These are phyloP conservation scores for Cunninghamia lanceolata DNA, from an alignment of 75 land plant species.

Conservation along the genomic window DNA sequence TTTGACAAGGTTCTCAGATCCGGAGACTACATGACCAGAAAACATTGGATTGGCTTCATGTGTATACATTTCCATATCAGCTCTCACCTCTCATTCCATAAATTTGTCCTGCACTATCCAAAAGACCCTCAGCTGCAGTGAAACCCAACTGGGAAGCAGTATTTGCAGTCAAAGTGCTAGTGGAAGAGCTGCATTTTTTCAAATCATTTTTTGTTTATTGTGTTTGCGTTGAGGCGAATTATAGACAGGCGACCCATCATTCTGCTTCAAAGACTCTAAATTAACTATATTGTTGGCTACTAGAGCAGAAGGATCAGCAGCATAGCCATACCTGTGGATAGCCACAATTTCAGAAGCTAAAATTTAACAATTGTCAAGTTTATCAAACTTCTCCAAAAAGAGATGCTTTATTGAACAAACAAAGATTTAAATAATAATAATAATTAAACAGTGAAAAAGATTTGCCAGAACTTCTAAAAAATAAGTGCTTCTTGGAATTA, in stretches of 20 bases:
- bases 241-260: slow-evolving; percentile 68
- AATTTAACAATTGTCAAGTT: no score
- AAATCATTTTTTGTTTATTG: slow-evolving; percentile 35
- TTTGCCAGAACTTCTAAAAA: no score
- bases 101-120: background rate
- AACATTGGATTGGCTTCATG: background rate
- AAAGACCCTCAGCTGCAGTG: background rate
- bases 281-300: slow-evolving; percentile 60
- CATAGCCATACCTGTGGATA: slow-evolving; percentile 64
- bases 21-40: background rate
- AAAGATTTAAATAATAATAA: no score
- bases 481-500: no score
- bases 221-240: slow-evolving; percentile 79
- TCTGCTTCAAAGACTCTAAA: slow-evolving; percentile 34
- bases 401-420: no score
- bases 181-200: slow-evolving; percentile 25
- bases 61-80: background rate
- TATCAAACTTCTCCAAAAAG: no score
- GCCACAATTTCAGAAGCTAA: no score
- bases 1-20: background rate
- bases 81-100: background rate
- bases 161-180: slow-evolving; percentile 9
- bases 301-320: slow-evolving; percentile 74
- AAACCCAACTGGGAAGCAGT: no score
- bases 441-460: no score